phyloP scores from a whole-genome alignment of 139 green algal species.

The Picochlorum costavermella region DNA sequence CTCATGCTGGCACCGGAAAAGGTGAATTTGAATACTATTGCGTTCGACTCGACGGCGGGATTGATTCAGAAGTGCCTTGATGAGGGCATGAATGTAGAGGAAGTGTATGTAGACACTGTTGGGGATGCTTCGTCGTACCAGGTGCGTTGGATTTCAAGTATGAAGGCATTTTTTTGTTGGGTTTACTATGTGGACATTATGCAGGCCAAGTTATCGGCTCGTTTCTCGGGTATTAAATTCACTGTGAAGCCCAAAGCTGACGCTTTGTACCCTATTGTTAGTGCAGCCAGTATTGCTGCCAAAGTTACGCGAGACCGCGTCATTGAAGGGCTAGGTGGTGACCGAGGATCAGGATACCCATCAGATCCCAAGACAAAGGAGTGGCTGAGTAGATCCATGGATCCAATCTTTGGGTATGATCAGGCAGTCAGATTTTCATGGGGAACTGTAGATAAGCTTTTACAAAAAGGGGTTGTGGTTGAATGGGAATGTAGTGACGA shows the following conservation, averaged over 20 bases:
- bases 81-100: conserved; percentile 47
- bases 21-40: conserved; percentile 63
- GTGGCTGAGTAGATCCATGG: conserved; percentile 60
- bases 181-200: neutral
- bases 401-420: conserved; percentile 75
- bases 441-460: conserved; percentile 23
- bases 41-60: conserved; percentile 46
- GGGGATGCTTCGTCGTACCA: conserved; percentile 59
- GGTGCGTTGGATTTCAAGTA: neutral
- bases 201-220: conserved; percentile 28
- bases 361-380: conserved; percentile 65
- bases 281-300: conserved; percentile 82
- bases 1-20: conserved; percentile 37
- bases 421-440: conserved; percentile 50
- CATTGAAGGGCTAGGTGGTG: neutral
- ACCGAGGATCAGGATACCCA: conserved; percentile 62
- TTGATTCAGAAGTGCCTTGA: conserved; percentile 61
- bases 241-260: conserved; percentile 74
- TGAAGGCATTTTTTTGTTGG: neutral
- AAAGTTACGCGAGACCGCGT: conserved; percentile 58
- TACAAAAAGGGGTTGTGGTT: conserved; percentile 36
- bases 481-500: conserved; percentile 39
- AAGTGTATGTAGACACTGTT: conserved; percentile 91
- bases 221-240: conserved; percentile 64
- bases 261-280: conserved; percentile 83